Conservation (phyloP, 225 moss, liverwort and hornwort species). For the Polytrichum commune region DNA sequence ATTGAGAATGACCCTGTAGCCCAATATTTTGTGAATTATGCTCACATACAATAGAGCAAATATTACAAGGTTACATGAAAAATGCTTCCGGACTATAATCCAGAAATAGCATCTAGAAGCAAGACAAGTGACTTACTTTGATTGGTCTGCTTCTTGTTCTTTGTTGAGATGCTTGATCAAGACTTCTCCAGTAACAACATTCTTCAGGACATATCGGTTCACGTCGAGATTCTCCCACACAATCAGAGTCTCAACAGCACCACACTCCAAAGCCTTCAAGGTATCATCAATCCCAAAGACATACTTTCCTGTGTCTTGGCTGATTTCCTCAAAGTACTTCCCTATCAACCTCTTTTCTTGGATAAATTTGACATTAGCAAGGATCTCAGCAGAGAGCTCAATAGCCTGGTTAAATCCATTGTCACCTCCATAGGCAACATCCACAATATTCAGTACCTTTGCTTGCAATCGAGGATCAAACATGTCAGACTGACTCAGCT, state of each 20-base stretch:
- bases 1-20: too few species aligned
- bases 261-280: constrained; percentile 87
- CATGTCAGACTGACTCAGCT: constrained; percentile 96
- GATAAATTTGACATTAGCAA: constrained; percentile 94
- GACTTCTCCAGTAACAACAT: constrained; percentile 60
- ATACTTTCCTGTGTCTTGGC: constrained; percentile 95
- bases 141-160: constrained; percentile 74
- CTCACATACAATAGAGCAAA: too few species aligned
- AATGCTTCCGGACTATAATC: neutral
- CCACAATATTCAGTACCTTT: constrained; percentile 92
- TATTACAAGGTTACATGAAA: neutral
- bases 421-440: constrained; percentile 91
- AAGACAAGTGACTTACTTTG: constrained; percentile 25
- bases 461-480: constrained; percentile 90
- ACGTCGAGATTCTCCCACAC: constrained; percentile 97
- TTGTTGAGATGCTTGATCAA: constrained; percentile 74
- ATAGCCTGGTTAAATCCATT: constrained; percentile 96
- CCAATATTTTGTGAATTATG: too few species aligned
- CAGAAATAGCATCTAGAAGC: neutral
- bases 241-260: constrained; percentile 90
- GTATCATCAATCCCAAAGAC: constrained; percentile 92
- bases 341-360: constrained; percentile 90
- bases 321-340: constrained; percentile 97
- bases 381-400: constrained; percentile 87
- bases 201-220: constrained; percentile 83